These are phyloP conservation scores for Starmerella khaoyaiensis DNA, from an alignment of 805 yeast species.

Conservation along the genomic window DNA sequence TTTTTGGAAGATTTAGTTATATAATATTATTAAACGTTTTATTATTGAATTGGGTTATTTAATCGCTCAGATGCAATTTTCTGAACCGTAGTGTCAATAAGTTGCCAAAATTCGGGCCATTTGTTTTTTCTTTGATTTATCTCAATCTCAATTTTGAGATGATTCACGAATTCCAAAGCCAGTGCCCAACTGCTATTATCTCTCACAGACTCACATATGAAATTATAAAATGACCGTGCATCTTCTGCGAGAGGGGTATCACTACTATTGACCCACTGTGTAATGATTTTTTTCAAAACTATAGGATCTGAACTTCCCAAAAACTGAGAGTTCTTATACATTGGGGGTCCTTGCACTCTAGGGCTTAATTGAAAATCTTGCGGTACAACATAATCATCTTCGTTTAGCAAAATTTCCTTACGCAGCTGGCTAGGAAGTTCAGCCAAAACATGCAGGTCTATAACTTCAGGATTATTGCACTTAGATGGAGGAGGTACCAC, in stretches of 20 bases:
- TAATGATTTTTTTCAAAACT: constrained; percentile 1
- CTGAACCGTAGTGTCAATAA: neutral
- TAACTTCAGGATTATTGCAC: constrained; percentile 9
- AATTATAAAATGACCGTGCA: constrained; percentile 8
- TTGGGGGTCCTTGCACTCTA: neutral
- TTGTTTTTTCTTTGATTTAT: neutral
- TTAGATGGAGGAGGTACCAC: neutral
- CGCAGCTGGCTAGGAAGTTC: constrained; percentile 56
- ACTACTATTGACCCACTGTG: constrained; percentile 7
- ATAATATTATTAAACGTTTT: neutral
- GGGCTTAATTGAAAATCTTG: neutral
- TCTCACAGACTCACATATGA: constrained; percentile 1
- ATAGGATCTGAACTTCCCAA: constrained; percentile 2
- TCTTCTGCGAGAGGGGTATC: constrained; percentile 10
- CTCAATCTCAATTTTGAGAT: neutral
- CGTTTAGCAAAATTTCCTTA: constrained; percentile 36
- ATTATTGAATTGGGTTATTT: neutral
- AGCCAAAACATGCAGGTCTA: constrained; percentile 53
- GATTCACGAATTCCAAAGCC: constrained; percentile 5
- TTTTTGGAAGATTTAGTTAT: too few relatives aligned
- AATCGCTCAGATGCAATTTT: neutral
- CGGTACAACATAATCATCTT: constrained; percentile 12
- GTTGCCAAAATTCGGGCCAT: neutral
- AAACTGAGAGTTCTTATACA: constrained; percentile 2
- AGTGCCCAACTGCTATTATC: constrained; percentile 12